phyloP scores from a whole-genome alignment of 2,329 filamentous ascomycete genomes.

The Emergomyces orientalis region DNA sequence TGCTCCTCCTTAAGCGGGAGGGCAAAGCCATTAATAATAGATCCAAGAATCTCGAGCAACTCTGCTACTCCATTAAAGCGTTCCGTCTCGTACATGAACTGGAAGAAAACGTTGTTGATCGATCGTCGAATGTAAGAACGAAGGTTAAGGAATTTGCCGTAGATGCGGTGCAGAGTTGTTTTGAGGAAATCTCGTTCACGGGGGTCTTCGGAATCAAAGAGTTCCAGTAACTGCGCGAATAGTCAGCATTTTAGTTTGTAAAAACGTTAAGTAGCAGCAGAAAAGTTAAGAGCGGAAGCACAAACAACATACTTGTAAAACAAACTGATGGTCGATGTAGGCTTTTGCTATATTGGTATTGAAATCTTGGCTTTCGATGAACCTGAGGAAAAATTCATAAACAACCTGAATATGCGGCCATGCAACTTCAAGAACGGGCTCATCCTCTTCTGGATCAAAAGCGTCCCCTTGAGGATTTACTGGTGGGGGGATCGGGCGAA shows the following conservation, averaged over 20 bases:
- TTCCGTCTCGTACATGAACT: slow-evolving; percentile 98
- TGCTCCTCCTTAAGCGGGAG: slow-evolving; percentile 96
- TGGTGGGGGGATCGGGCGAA: slow-evolving; percentile 90
- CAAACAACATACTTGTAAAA: slow-evolving; percentile 54
- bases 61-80: slow-evolving; percentile 98
- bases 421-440: slow-evolving; percentile 92
- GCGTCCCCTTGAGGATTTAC: slow-evolving; percentile 97
- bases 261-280: not conserved
- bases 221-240: slow-evolving; percentile 62
- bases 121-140: slow-evolving; percentile 94
- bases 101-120: slow-evolving; percentile 99
- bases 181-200: slow-evolving; percentile 95
- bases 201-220: slow-evolving; percentile 97
- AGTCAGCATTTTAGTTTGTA: slow-evolving; percentile 1
- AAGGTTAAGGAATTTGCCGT: slow-evolving; percentile 96
- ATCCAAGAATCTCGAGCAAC: slow-evolving; percentile 88
- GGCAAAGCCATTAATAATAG: slow-evolving; percentile 98
- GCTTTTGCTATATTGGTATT: slow-evolving; percentile 99
- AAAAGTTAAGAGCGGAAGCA: slow-evolving; percentile 10
- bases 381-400: slow-evolving; percentile 97
- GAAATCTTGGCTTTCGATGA: slow-evolving; percentile 99
- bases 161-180: slow-evolving; percentile 94
- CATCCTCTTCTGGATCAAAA: slow-evolving; percentile 96
- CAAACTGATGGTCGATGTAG: slow-evolving; percentile 97
- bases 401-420: slow-evolving; percentile 99